Base-by-base conservation (phyloP, 2,329 filamentous ascomycete genomes). In the Lomentospora prolificans region DNA sequence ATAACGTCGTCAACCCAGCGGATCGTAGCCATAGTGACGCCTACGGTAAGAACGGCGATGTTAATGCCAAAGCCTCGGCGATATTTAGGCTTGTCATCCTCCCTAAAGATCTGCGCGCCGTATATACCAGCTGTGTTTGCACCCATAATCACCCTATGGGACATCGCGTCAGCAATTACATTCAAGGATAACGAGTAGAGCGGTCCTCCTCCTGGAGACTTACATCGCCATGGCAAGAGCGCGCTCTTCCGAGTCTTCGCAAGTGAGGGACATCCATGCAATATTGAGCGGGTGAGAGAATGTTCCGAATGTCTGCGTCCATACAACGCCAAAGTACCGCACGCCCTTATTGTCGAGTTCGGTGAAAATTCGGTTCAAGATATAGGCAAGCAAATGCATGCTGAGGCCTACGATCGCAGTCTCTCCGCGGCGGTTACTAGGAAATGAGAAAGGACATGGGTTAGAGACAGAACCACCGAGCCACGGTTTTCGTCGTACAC, bases 331-430 rank as follows among this genome's bases (percentile, higher is more conserved):
- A 67, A n/a, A 52, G 67, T 64, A 12, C 57, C 59, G 30, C 25
- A 19, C 24, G 14, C 36, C 36, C 31, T 46, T 44, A 36, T 28
- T 55, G 22, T 61, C 62, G 19, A 76, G 61, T 56, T 75, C 71
- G 0, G 76, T 78, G 61, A 80, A 80, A 60, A 69, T 69, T 19
- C 77, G 74, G 63, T 80, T 79, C 66, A 80, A 75, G 54, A 80
- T 67, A 58, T 80, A 79, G 50, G 75, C 77, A 6, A 79, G 64
- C 27, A 79, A 60, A 56, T 6, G 56, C 58, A 58, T 46, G 60
- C 55, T 62, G 61, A 51, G 62, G 36, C 41, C 57, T 61, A 4
- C 69, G 69, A 80, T 76, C 56, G 80, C 77, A 0, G 77, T 80
- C 59, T 78, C 74, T 7, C 76, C 76, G 51, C 78, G 74, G 31